Evolutionary conservation across 768 basidiomycete species (phyloP), one percentile per base, ranked within the genome.

Genomic region (Chiua virens): DNA sequence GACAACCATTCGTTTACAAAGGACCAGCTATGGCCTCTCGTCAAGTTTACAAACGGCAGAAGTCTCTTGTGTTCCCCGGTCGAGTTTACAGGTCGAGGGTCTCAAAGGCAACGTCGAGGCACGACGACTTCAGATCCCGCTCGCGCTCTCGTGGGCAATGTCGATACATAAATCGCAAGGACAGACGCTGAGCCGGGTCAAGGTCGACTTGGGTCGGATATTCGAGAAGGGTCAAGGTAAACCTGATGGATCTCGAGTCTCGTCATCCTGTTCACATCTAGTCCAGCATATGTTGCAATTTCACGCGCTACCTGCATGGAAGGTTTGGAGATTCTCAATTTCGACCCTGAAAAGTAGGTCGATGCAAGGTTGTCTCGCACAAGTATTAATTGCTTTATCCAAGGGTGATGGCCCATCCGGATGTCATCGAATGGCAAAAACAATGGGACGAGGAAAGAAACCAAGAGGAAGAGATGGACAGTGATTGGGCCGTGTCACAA

Each of bases 141-240:
- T 98, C 17, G 92, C 93, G 45, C 77, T 96, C 39, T 80, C 95
- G 0, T 98, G 95, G 94, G 95, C 96, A 0, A 96, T 98, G 92
- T 91, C 89, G 34, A 98, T 98, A 57, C 97, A 99, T 70, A 99
- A 99, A 69, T 88, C 89, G 7, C 97, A 99, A 70, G 97, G 97
- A 8, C 97, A 98, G 70, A 98, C 97, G 0, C 78, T 99, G 25
- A 87, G 89, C 6, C 82, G 92, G 37, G 95, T 98, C 59, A 96
- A 89, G 61, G 94, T 98, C 38, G 94, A 98, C 61, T 77, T 99
- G 39, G 82, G 79, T 28, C 86, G 82, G 62, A 87, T 97, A 15
- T 99, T 99, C 61, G 97, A 93, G 68, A 92, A 90, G 65, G 91
- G 89, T 32, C 64, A 75, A 71, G 75, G 73, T 70, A 51, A 59